Conservation (phyloP, 2,329 filamentous ascomycete genomes). For the Xylariaceae sp. region DNA sequence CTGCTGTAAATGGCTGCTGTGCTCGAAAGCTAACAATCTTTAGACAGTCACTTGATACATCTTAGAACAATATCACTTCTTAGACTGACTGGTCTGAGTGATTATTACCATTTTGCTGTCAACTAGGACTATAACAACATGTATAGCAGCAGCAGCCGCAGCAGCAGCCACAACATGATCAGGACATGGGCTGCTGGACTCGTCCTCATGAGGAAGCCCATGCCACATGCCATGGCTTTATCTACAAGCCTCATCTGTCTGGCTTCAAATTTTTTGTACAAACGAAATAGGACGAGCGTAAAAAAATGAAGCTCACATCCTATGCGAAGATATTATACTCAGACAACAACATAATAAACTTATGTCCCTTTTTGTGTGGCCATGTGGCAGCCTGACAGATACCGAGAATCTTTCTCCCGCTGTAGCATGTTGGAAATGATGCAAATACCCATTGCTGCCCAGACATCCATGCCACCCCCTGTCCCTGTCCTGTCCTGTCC, state of each 20-base stretch:
- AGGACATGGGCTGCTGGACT: too few relatives aligned
- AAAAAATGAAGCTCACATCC: slow-evolving; percentile 1
- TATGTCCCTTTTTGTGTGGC: slow-evolving; percentile 12
- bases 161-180: too few relatives aligned
- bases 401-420: slow-evolving; percentile 10
- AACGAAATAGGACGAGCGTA: slow-evolving; percentile 4
- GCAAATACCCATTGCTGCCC: slow-evolving; percentile 15
- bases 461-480: slow-evolving; percentile 13
- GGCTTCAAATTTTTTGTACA: slow-evolving; percentile 14
- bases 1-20: too few relatives aligned
- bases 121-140: not conserved
- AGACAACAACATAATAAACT: slow-evolving; percentile 17
- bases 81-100: too few relatives aligned
- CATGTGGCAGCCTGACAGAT: slow-evolving; percentile 15
- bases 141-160: too few relatives aligned
- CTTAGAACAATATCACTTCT: too few relatives aligned
- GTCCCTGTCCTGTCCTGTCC: too few relatives aligned
- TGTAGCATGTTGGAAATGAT: slow-evolving; percentile 15
- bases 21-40: too few relatives aligned
- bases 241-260: slow-evolving; percentile 15
- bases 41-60: too few relatives aligned
- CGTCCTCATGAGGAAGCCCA: slow-evolving; percentile 11
- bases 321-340: slow-evolving; percentile 23
- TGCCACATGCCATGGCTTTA: slow-evolving; percentile 18
- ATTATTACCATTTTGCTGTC: too few relatives aligned